Base-by-base conservation (phyloP, 2,329 filamentous ascomycete genomes). In the Cladorrhinum sp. region DNA sequence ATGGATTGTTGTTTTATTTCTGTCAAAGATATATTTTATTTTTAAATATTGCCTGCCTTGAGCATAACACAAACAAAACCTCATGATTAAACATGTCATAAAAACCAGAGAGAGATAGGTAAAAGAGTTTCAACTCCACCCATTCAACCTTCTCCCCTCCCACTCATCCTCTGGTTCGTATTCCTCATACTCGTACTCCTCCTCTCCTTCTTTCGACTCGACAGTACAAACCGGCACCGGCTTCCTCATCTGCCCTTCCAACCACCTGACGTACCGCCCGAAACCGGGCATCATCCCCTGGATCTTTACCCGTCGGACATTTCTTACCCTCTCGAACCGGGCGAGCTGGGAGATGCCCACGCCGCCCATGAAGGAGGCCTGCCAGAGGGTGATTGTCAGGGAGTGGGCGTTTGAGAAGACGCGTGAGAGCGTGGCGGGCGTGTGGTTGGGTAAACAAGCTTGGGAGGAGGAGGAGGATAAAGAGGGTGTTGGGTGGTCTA, bases 311-410 rank as follows among this genome's bases (percentile, higher is more conserved):
- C 65, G 62, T 52, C 71, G 68, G 23, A 80, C 74, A 28, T 75
- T 77, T 21, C 78, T 65, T 26, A 81, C 75, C 5, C 69, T 73
- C 69, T 80, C 79, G 59, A 81, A 76, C 61, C 73, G 70, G 42
- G 69, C 66, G 55, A 80, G 67, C 21, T 62, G 68, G 28, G 76
- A 76, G 46, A 70, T 69, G 26, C 73, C 73, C 24, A 73, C 73
- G 33, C 73, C 76, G 36, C 73, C 71, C n/a, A 73, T 68, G 66
- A 77, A 79, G 54, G 69, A 67, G 33, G 72, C 68, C 69, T 77
- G 76, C 64, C 72, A 72, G 10, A 75, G 67, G 51, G 79, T 73
- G 55, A 80, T 59, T n/a, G 72, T 71, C 23, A 81, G 68, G 67
- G 76, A 74, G 56, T 75, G 74, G 33, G 73, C 63, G 10, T 74